Evolutionary conservation across 441 rosid genomes (phyloP).

Genomic region (Hypseocharis bilobata): DNA sequence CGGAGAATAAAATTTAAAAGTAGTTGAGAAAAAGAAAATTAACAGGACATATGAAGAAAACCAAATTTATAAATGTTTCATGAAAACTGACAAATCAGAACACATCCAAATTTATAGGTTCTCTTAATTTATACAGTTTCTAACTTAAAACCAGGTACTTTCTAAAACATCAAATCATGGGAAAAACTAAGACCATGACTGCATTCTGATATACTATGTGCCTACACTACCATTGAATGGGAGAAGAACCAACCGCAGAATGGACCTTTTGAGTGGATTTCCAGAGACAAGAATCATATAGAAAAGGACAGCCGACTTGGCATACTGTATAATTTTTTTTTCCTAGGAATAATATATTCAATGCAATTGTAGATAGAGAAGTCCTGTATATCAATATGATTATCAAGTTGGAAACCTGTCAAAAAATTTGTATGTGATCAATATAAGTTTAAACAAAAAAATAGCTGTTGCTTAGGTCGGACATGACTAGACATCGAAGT

Average conservation of each 20-base stretch:
- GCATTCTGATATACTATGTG: not conserved
- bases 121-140: not conserved
- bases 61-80: not conserved
- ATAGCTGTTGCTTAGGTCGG: too few species aligned
- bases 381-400: not conserved
- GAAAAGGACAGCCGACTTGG: not conserved
- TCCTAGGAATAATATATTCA: not conserved
- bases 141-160: not conserved
- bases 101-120: not conserved
- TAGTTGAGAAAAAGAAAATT: conserved; percentile 13
- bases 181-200: not conserved
- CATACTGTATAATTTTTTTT: not conserved
- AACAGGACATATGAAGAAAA: not conserved
- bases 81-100: not conserved
- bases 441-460: too few species aligned
- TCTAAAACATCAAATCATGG: not conserved
- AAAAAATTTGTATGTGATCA: not conserved
- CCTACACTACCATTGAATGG: not conserved
- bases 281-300: too few species aligned
- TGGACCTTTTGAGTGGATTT: too few species aligned
- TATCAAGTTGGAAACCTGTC: not conserved
- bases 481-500: too few species aligned
- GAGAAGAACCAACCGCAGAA: not conserved
- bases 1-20: conserved; percentile 12
- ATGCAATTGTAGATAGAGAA: not conserved